Evolutionary conservation across 2,329 filamentous ascomycete species (phyloP).

Genomic region (Diplodia mutila): DNA sequence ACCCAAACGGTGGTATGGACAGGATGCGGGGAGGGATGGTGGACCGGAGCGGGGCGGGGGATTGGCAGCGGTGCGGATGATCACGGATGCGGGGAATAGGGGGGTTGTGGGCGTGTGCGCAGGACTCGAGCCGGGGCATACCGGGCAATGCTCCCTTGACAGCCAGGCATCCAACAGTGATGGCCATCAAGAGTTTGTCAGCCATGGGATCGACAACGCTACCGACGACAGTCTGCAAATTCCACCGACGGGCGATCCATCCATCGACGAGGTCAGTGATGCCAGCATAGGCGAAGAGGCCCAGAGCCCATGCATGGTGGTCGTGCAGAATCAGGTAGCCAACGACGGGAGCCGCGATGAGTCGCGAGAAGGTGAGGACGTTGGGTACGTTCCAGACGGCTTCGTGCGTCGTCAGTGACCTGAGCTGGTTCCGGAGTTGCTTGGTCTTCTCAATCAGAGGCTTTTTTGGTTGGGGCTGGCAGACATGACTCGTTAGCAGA

Average conservation of each 20-base stretch:
- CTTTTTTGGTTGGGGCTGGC: conserved; percentile 27
- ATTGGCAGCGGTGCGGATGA: conserved; percentile 20
- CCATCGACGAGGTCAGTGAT: conserved; percentile 92
- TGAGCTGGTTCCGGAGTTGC: conserved; percentile 38
- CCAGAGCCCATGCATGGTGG: conserved; percentile 75
- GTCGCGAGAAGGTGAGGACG: conserved; percentile 82
- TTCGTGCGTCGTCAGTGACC: conserved; percentile 62
- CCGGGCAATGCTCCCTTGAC: conserved; percentile 79
- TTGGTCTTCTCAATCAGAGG: conserved; percentile 34
- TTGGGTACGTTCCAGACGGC: conserved; percentile 99
- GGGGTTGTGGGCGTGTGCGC: conserved; percentile 15
- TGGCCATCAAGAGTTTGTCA: conserved; percentile 94
- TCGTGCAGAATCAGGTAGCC: conserved; percentile 89
- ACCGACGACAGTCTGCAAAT: conserved; percentile 89
- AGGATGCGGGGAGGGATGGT: conserved; percentile 7
- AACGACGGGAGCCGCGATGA: conserved; percentile 79
- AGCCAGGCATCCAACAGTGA: conserved; percentile 82
- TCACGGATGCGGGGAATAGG: conserved; percentile 21
- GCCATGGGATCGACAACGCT: conserved; percentile 96
- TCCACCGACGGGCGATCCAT: conserved; percentile 87
- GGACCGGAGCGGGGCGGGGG: conserved; percentile 25
- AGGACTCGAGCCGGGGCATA: conserved; percentile 48
- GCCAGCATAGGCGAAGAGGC: conserved; percentile 89
- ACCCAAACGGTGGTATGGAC: conserved; percentile 12
- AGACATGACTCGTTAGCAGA: conserved; percentile 22